Percentiles rank a stretch among this genome's conserved stretches.
Conservation (phyloP, 768 basidiomycete species). For the Boletus subcaerulescens region DNA sequence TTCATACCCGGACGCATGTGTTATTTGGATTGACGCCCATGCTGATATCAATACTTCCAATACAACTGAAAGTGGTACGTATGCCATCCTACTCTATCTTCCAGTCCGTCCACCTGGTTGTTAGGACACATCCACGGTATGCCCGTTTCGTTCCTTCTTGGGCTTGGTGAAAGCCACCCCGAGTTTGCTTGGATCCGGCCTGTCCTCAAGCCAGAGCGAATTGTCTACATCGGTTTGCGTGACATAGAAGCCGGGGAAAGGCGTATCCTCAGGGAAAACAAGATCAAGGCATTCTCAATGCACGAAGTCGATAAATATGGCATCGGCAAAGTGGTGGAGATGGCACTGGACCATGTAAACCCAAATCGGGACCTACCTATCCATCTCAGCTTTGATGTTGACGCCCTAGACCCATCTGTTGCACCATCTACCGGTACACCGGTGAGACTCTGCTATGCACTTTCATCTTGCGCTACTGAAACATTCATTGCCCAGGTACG, state of each 20-base stretch:
- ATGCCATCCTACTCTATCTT: background rate
- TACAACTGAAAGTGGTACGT: constrained; percentile 70
- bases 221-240: constrained; percentile 97
- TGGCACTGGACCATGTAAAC: constrained; percentile 95
- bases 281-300: constrained; percentile 89
- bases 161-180: constrained; percentile 37
- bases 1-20: constrained; percentile 73
- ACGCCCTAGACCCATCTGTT: constrained; percentile 89
- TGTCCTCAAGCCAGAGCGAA: constrained; percentile 61
- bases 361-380: constrained; percentile 80
- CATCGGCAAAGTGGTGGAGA: constrained; percentile 92
- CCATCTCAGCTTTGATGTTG: constrained; percentile 96
- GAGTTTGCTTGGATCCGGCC: constrained; percentile 63
- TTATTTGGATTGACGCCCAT: constrained; percentile 97
- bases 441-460: constrained; percentile 38
- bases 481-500: constrained; percentile 54
- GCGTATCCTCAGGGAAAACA: constrained; percentile 72
- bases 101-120: background rate
- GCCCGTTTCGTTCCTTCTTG: constrained; percentile 91
- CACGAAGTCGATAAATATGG: constrained; percentile 87
- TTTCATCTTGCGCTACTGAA: background rate
- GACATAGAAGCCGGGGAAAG: constrained; percentile 91
- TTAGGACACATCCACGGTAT: constrained; percentile 96
- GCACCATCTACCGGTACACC: constrained; percentile 96
- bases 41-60: constrained; percentile 93